Evolutionary conservation across 306 rosid species (phyloP), one percentile per base, ranked within the genome.

Genomic region (Spatholobus suberectus): DNA sequence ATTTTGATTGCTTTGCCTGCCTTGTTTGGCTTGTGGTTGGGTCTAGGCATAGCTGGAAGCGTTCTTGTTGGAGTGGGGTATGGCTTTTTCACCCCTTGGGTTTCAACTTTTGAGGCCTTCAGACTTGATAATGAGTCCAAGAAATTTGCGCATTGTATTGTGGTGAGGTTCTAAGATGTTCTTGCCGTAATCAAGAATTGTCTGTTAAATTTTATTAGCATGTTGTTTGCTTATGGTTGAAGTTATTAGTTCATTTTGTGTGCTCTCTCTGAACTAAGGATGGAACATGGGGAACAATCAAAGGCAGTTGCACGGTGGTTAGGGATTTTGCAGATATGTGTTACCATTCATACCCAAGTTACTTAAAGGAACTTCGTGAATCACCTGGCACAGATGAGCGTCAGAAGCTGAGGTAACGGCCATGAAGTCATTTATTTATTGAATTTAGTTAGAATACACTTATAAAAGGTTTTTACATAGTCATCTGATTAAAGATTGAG

Each of bases 101-200:
- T 94, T 81, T 88, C 98, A 58, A 88, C 95, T 52, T 94, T 94
- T 78, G 98, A 94, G 90, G 97, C 98, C 80, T 92, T 94, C 71
- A 89, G 98, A 83, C 73, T 83, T 58, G 92, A 82, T 23, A 70
- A 87, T 18, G 93, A 87, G 83, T 86, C 90, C 70, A 87, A 87
- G 85, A 94, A 87, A 75, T 88, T 88, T 69, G 20, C 75, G 9
- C 95, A 90, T 78, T 79, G 89, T 89, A n/a, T 94, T 58, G 84
- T 89, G 89, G 98, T 92, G 81, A 80, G 79, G 27, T 63, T 83
- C 72, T 46, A 21, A 23, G 1, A 69, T 66, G 59, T 74, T 63
- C 20, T 75, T 1, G 26, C 34, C 62, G 15, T 35, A 8, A 57
- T 70, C 20, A 76, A 37, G 18, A 58, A 5, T 85, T 78, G 4